Evolutionary conservation across 208 protist genomes (phyloP).

Genomic region (Herpetomonas samuelpessoai): DNA sequence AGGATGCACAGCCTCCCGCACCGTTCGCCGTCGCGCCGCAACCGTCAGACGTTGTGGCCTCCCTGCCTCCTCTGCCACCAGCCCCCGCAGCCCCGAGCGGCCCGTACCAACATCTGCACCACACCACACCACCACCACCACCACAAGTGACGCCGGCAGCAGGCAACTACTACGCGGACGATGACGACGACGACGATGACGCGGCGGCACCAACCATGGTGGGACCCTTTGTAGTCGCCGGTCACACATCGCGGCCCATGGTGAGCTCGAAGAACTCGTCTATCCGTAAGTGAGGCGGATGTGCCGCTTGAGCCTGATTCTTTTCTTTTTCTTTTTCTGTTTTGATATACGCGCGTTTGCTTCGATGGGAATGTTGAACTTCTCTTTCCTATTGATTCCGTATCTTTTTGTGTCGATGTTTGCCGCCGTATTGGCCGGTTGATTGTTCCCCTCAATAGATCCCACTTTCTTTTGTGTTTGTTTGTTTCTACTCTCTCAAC

Average conservation of each 20-base stretch:
- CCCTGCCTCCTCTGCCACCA: conserved; percentile 13
- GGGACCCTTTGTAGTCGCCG: conserved; percentile 46
- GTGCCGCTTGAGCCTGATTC: conserved; percentile 2
- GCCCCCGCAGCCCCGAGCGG: conserved; percentile 13
- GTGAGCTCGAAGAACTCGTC: conserved; percentile 21
- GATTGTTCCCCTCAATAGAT: too few relatives aligned
- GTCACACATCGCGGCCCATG: conserved; percentile 74
- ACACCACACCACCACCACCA: conserved; percentile 9
- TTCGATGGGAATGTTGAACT: too few relatives aligned
- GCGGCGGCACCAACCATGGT: conserved; percentile 18
- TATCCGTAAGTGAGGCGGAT: conserved; percentile 4
- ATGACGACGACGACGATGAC: conserved; percentile 10
- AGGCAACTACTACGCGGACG: not conserved
- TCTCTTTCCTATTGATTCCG: too few relatives aligned
- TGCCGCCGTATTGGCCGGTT: too few relatives aligned
- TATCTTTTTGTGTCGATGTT: too few relatives aligned
- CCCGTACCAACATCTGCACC: conserved; percentile 55
- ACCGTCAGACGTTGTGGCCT: not conserved
- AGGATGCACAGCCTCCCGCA: not conserved
- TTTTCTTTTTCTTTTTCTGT: conserved; percentile 7
- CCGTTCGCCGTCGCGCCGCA: not conserved
- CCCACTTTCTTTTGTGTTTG: conserved; percentile 1
- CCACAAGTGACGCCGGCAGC: not conserved
- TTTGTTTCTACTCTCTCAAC: not conserved
- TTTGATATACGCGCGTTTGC: not conserved